Base-by-base conservation (phyloP, 2,329 filamentous ascomycete species). In the Pseudogymnoascus sp. region DNA sequence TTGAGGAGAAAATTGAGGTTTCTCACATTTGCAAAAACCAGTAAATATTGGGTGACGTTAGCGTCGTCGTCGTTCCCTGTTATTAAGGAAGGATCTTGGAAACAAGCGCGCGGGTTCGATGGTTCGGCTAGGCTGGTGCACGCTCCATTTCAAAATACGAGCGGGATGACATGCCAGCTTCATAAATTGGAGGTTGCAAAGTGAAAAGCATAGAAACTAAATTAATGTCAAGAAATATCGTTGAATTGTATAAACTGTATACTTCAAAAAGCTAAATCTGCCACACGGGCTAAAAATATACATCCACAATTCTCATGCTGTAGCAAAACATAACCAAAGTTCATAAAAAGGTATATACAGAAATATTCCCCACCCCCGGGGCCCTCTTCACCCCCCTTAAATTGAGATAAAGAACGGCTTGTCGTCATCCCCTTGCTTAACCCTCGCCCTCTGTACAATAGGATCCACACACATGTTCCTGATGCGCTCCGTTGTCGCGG, bases 401-500 rank as follows among this genome's bases (percentile, higher is more conserved):
- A 72, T 72, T 11, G 68, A 62, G 57, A 86, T 75, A 67, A 96
- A 96, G 73, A 92, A 96, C 66, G 84, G 89, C 84, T 88, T 88
- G 80, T 96, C 91, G 0, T 89, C 90, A 63, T 91, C 87, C 75
- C 80, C 81, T 3, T 88, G 83, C 71, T 76, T 69, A 7, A 96
- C 90, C 73, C 82, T 80, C 6, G 86, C 85, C 70, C 85, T 79
- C 77, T 86, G 85, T 71, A 95, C 79, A 70, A 96, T 93, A 2
- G 90, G 88, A 75, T 95, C 90, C 59, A 87, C 89, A 70, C 89
- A 94, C 30, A 83, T 83, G 59, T 91, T 75, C 66, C 91, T 77
- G 64, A 96, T 93, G 67, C 89, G 82, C 79, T 96, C 91, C 0
- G 88, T 84, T 58, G 91, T 96, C 9, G 91, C 91, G 8, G 91